Conservation (phyloP, 2,329 filamentous ascomycete species). For the Coniella lustricola region DNA sequence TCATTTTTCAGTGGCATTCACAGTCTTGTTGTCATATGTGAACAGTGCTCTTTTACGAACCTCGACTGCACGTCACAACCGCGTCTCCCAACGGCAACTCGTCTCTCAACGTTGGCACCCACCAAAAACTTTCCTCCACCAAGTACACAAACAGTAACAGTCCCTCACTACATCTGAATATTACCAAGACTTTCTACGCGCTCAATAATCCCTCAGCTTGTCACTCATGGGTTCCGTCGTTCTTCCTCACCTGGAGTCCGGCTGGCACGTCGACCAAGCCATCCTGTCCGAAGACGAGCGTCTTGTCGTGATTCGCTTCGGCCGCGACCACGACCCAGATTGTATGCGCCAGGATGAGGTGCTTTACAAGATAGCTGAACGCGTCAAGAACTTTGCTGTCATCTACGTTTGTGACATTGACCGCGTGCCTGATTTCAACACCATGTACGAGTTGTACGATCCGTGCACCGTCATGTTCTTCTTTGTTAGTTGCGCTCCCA, state of each 20-base stretch:
- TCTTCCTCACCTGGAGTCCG: conserved; percentile 81
- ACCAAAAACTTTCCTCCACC: neutral
- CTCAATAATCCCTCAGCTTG: no score
- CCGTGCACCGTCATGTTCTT: conserved; percentile 92
- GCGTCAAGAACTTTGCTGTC: conserved; percentile 86
- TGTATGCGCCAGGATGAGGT: conserved; percentile 78
- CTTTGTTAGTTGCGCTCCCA: conserved; percentile 33
- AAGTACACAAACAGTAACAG: neutral
- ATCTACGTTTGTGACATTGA: conserved; percentile 94
- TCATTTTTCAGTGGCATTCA: no score
- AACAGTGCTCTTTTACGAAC: neutral
- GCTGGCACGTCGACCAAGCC: conserved; percentile 98
- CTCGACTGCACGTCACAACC: neutral
- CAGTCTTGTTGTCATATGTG: neutral
- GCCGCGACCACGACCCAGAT: conserved; percentile 76
- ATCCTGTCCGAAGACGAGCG: conserved; percentile 66
- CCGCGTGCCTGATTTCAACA: conserved; percentile 84
- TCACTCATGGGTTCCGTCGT: conserved; percentile 71
- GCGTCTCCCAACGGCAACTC: no score
- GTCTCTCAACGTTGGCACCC: neutral
- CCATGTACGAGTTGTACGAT: conserved; percentile 74
- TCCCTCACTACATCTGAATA: neutral
- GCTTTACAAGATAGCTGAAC: conserved; percentile 86
- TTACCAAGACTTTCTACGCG: no score
- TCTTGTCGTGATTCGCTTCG: conserved; percentile 89